Conservation (phyloP, 768 basidiomycete genomes). For the Lactifluus piperatus region DNA sequence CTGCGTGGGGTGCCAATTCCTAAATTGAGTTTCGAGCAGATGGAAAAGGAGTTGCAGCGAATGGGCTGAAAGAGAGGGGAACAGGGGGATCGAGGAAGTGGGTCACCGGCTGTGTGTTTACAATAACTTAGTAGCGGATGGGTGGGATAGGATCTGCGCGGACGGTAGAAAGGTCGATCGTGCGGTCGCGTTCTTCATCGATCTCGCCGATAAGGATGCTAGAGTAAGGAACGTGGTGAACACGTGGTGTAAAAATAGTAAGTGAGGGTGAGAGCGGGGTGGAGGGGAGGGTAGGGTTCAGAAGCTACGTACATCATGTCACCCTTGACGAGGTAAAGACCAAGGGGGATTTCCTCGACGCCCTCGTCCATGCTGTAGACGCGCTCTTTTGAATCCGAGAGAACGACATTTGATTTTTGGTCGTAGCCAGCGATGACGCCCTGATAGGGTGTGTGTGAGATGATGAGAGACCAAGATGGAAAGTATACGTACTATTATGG, state of each 20-base stretch:
- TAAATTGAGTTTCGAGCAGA: background rate
- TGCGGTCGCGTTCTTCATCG: slow-evolving; percentile 72
- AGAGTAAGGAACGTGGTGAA: background rate
- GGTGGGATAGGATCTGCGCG: slow-evolving; percentile 83
- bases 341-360: slow-evolving; percentile 90
- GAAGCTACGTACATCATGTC: slow-evolving; percentile 82
- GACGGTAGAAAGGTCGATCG: slow-evolving; percentile 65
- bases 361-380: slow-evolving; percentile 87
- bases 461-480: background rate
- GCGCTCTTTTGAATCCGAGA: slow-evolving; percentile 89
- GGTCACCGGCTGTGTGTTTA: too few species aligned
- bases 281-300: too few species aligned
- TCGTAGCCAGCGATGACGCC: slow-evolving; percentile 89
- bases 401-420: slow-evolving; percentile 92
- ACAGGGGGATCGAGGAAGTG: background rate
- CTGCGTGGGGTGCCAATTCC: background rate
- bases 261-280: too few species aligned
- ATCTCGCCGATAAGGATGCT: slow-evolving; percentile 79
- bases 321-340: slow-evolving; percentile 94
- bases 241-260: too few species aligned
- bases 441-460: slow-evolving; percentile 33
- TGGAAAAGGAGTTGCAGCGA: background rate
- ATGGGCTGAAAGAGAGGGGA: background rate
- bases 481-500: slow-evolving; percentile 66
- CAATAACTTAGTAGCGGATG: slow-evolving; percentile 63